Evolutionary conservation across 352 stramenopile species (phyloP).

Genomic region (Phytophthora vignae): DNA sequence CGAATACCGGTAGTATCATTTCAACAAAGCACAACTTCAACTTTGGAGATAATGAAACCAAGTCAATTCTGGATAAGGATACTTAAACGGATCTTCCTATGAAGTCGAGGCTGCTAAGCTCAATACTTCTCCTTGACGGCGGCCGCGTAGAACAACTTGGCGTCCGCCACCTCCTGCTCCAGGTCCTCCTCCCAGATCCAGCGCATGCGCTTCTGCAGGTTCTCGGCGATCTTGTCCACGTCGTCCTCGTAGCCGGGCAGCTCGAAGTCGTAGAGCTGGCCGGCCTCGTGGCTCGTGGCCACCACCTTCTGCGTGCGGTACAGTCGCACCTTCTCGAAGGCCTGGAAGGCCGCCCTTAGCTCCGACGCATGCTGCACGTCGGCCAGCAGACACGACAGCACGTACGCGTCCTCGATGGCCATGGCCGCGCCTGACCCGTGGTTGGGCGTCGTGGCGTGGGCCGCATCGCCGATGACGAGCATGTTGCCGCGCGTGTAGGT

Average conservation of each 20-base stretch:
- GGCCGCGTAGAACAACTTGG: constrained; percentile 31
- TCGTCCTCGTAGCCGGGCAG: constrained; percentile 37
- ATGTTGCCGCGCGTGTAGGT: constrained; percentile 44
- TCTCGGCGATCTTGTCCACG: constrained; percentile 36
- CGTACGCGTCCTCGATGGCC: constrained; percentile 46
- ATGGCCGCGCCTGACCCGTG: constrained; percentile 42
- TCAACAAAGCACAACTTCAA: constrained; percentile 10
- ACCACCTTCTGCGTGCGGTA: constrained; percentile 47
- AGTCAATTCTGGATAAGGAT: constrained; percentile 1
- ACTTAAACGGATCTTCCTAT: neutral
- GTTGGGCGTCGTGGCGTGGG: constrained; percentile 42
- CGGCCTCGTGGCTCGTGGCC: constrained; percentile 36
- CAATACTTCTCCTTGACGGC: constrained; percentile 13
- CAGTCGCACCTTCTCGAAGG: constrained; percentile 47
- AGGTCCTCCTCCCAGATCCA: constrained; percentile 49
- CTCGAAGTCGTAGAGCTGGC: constrained; percentile 44
- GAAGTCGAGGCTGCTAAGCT: neutral
- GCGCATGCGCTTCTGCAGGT: constrained; percentile 42
- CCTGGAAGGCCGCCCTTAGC: constrained; percentile 36
- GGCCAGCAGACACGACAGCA: constrained; percentile 40
- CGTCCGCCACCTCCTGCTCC: constrained; percentile 39
- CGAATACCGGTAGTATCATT: no score
- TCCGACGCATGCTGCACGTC: constrained; percentile 32
- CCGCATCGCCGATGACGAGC: constrained; percentile 43
- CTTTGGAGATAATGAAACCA: constrained; percentile 1